Conservation (phyloP, 768 basidiomycete genomes). For the Xerocomus brunneocitrinus region DNA sequence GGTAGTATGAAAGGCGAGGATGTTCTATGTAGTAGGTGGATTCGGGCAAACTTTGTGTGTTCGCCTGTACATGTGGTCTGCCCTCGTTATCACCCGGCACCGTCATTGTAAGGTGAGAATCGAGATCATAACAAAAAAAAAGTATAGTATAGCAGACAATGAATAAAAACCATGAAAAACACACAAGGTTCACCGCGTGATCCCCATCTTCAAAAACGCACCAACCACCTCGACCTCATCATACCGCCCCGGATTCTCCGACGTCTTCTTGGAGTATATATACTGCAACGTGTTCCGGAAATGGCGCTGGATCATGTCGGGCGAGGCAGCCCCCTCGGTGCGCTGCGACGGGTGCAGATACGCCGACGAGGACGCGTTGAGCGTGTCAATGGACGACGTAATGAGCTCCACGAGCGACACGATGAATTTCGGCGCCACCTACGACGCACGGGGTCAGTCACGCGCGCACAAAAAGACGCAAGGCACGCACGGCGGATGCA, state of each 20-base stretch:
- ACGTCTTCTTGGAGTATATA: constrained; percentile 70
- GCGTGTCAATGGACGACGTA: constrained; percentile 88
- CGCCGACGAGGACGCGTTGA: constrained; percentile 54
- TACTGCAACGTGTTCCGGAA: constrained; percentile 87
- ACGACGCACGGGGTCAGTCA: neutral
- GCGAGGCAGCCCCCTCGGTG: constrained; percentile 87
- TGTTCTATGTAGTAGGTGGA: no score
- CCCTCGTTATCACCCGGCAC: no score
- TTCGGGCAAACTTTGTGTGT: no score
- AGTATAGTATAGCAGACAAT: neutral
- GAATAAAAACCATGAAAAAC: neutral
- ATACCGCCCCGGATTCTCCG: constrained; percentile 48
- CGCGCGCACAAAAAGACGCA: neutral
- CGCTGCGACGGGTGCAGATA: constrained; percentile 87
- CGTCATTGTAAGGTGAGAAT: no score
- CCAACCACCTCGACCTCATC: constrained; percentile 87
- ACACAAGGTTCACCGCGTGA: constrained; percentile 43
- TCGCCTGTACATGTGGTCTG: no score
- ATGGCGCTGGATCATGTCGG: constrained; percentile 91
- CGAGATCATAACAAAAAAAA: neutral
- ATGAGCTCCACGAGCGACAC: constrained; percentile 96
- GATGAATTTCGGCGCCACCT: constrained; percentile 91
- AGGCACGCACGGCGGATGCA: constrained; percentile 73
- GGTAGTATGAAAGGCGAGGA: no score
- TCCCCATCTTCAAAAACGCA: constrained; percentile 85